These are phyloP conservation scores for Rhodotorula sp. DNA, from an alignment of 1,284 basidiomycete species.

Conservation along the genomic window DNA sequence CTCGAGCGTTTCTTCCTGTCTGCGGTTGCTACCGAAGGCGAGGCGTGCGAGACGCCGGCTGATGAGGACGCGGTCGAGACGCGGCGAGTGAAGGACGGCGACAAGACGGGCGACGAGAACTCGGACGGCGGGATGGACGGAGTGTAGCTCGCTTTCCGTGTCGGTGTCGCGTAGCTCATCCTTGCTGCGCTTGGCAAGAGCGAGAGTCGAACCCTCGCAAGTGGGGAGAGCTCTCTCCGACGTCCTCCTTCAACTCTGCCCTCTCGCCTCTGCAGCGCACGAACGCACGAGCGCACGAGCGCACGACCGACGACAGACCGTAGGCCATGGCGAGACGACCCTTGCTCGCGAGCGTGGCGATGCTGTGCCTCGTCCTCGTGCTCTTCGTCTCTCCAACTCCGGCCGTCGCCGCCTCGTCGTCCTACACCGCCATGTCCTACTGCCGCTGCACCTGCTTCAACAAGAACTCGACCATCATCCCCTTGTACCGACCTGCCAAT, in stretches of 20 bases:
- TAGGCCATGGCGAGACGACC: background rate
- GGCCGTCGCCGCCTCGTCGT: constrained; percentile 1
- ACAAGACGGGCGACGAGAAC: constrained; percentile 4
- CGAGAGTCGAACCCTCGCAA: background rate
- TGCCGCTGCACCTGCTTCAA: constrained; percentile 71
- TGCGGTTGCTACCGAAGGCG: background rate
- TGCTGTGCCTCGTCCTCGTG: background rate
- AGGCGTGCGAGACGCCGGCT: background rate
- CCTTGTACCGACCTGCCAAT: constrained; percentile 73
- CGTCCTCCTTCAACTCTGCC: no score
- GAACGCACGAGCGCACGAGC: no score
- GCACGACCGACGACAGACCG: background rate
- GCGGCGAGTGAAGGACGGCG: constrained; percentile 18
- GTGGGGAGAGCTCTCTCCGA: no score
- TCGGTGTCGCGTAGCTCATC: constrained; percentile 15
- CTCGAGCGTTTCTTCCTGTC: constrained; percentile 56
- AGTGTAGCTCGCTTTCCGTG: constrained; percentile 1
- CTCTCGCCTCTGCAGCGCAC: no score
- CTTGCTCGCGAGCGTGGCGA: background rate
- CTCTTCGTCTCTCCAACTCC: background rate
- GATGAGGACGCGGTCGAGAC: constrained; percentile 15
- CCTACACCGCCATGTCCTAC: constrained; percentile 34
- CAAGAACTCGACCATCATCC: constrained; percentile 79
- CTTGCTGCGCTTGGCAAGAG: background rate
- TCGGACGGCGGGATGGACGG: constrained; percentile 1